Conservation (phyloP, 164 flowering plant genomes). For the Piper longum region DNA sequence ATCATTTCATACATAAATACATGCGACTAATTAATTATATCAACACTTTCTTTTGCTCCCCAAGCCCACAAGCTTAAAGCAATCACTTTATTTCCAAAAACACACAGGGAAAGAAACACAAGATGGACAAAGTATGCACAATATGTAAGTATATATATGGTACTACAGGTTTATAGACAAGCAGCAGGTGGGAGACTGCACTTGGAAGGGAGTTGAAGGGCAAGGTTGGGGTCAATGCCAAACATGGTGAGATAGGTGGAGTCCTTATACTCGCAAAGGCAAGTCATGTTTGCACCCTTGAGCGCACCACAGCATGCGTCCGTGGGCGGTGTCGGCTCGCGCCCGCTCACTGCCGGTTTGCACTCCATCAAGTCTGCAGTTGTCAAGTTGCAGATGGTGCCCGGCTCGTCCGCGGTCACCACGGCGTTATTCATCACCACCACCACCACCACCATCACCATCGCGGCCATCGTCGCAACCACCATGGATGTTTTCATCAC, state of each 20-base stretch:
- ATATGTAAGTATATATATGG: no score
- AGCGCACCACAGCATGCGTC: conserved; percentile 29
- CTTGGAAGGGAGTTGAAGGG: conserved; percentile 34
- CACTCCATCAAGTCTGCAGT: conserved; percentile 19
- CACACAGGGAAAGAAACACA: no score
- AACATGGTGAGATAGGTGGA: conserved; percentile 12
- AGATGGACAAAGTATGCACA: no score
- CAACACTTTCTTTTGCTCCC: no score
- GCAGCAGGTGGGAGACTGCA: conserved; percentile 15
- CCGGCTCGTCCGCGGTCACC: background rate
- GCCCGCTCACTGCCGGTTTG: conserved; percentile 22
- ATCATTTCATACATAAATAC: no score
- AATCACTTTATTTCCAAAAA: no score
- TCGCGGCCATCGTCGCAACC: background rate
- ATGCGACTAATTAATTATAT: no score
- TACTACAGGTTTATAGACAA: conserved; percentile 5
- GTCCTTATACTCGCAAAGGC: conserved; percentile 30
- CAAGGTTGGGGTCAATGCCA: conserved; percentile 27
- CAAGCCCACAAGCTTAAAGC: no score
- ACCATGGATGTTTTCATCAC: conserved; percentile 3
- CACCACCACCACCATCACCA: conserved; percentile 7
- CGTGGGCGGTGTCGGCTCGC: conserved; percentile 17
- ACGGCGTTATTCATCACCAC: background rate
- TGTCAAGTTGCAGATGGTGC: conserved; percentile 20
- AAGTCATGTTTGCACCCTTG: conserved; percentile 16